Evolutionary conservation across 2,329 filamentous ascomycete genomes (phyloP), one percentile per base, ranked within the genome.

Genomic region (Sporothrix pallida): DNA sequence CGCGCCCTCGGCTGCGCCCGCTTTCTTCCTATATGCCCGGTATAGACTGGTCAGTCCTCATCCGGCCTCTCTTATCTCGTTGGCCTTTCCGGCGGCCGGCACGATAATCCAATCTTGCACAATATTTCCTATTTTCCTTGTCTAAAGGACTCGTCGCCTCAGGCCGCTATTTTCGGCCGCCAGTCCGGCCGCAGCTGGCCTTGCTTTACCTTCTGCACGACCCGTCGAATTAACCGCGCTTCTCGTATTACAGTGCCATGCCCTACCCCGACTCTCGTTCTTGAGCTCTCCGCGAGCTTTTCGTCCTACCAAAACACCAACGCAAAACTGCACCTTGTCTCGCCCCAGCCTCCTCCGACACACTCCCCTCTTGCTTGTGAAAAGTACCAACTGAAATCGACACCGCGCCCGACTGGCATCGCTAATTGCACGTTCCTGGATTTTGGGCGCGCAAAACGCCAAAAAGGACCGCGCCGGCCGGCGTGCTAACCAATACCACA

Each of bases 21-120:
- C 62, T 48, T n/a, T 67, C 62, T 48, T 67, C 62, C 62, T 67
- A 23, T n/a, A 70, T 72, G 63, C 10, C 23, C 54, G 46, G 60
- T 58, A 9, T 37, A 37, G 54, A 17, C 70, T 72, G 71, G 73
- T 72, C 23, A 72, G 71, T 75, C 2, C 12, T 54, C 46, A 15
- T 52, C 46, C 65, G 48, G 10, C 48, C 48, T 44, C 44, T 71
- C 31, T 42, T 17, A 17, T 54, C 50, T 67, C 12, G 17, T 54
- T 69, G 31, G 44, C 42, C 70, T 31, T 17, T 63, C 10, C 26
- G 15, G 48, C 44, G 58, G 56, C 70, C 44, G 31, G 23, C 12
- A 12, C 31, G n/a, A 56, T 44, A 20, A 42, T 12, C 7, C n/a
- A 13, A 13, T 48, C n/a, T 2, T 23, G 23, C 23, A 37, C 31